These are phyloP conservation scores for Malus hybrid DNA, from an alignment of 331 rosid genomes.

Conservation along the genomic window DNA sequence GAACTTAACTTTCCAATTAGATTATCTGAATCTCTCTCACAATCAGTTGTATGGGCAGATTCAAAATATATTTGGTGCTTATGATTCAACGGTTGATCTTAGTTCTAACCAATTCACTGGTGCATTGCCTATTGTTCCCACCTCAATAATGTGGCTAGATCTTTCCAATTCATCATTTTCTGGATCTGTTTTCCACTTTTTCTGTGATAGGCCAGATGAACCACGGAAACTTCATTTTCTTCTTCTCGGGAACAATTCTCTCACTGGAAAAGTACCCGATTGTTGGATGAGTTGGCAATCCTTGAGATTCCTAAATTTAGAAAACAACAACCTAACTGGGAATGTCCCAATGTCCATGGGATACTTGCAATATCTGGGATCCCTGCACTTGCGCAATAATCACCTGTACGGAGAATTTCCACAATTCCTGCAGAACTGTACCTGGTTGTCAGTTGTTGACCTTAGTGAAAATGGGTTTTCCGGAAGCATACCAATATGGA, in stretches of 20 bases:
- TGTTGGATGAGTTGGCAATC: not conserved
- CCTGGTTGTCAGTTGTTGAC: not conserved
- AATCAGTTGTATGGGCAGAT: slow-evolving; percentile 17
- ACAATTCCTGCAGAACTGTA: not conserved
- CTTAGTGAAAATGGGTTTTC: too few relatives aligned
- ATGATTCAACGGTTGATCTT: not conserved
- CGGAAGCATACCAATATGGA: too few relatives aligned
- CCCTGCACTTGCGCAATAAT: not conserved
- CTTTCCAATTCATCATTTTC: slow-evolving; percentile 26
- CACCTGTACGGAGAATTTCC: slow-evolving; percentile 15
- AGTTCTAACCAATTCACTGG: slow-evolving; percentile 30
- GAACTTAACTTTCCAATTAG: slow-evolving; percentile 1
- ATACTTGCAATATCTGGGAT: not conserved
- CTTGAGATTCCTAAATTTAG: slow-evolving; percentile 18
- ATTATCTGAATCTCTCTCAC: slow-evolving; percentile 12
- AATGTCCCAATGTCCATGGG: slow-evolving; percentile 23
- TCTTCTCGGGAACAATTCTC: not conserved
- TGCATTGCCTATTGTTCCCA: slow-evolving; percentile 17
- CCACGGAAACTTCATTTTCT: too few relatives aligned
- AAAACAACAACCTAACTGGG: slow-evolving; percentile 17
- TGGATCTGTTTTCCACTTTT: slow-evolving; percentile 16
- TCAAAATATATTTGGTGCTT: not conserved
- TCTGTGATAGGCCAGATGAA: slow-evolving; percentile 8
- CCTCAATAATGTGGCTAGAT: slow-evolving; percentile 19
- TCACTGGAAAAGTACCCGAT: not conserved